Evolutionary conservation across 345 rosid species (phyloP).

Genomic region (Bretschneidera sinensis): DNA sequence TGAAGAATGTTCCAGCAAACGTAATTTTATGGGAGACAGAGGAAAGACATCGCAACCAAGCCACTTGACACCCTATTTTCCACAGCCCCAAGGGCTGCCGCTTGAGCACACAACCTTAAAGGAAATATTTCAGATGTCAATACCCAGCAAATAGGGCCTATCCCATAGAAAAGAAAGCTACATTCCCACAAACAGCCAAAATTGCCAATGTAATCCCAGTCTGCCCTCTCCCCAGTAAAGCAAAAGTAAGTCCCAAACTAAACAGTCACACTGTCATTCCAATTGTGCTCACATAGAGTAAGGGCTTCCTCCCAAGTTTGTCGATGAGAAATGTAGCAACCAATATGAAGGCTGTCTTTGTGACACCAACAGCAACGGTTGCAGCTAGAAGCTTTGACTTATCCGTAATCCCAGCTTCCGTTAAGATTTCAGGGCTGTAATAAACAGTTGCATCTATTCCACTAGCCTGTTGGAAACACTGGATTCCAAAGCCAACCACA

Average conservation of each 20-base stretch:
- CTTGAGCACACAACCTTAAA: constrained; percentile 69
- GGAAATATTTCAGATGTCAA: constrained; percentile 81
- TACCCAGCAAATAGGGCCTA: constrained; percentile 84
- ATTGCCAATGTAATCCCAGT: constrained; percentile 41
- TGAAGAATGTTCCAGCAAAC: constrained; percentile 58
- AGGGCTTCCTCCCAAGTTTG: constrained; percentile 65
- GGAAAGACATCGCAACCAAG: constrained; percentile 76
- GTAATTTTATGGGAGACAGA: constrained; percentile 58
- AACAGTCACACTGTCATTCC: constrained; percentile 77
- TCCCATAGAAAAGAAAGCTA: constrained; percentile 82
- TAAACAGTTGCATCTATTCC: constrained; percentile 81
- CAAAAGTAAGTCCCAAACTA: constrained; percentile 49
- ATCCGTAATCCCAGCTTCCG: constrained; percentile 55
- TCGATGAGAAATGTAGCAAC: constrained; percentile 66
- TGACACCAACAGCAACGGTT: constrained; percentile 69
- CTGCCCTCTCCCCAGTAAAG: constrained; percentile 44
- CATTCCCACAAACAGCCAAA: constrained; percentile 64
- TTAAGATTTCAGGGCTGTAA: constrained; percentile 74
- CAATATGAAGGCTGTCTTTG: constrained; percentile 60
- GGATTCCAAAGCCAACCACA: constrained; percentile 75
- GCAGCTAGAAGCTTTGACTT: constrained; percentile 62
- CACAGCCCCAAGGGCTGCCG: constrained; percentile 70
- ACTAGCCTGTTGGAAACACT: constrained; percentile 81
- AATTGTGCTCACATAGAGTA: constrained; percentile 74
- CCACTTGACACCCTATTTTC: constrained; percentile 79